Evolutionary conservation across 441 rosid species (phyloP).

Genomic region (Gossypium trilobum): DNA sequence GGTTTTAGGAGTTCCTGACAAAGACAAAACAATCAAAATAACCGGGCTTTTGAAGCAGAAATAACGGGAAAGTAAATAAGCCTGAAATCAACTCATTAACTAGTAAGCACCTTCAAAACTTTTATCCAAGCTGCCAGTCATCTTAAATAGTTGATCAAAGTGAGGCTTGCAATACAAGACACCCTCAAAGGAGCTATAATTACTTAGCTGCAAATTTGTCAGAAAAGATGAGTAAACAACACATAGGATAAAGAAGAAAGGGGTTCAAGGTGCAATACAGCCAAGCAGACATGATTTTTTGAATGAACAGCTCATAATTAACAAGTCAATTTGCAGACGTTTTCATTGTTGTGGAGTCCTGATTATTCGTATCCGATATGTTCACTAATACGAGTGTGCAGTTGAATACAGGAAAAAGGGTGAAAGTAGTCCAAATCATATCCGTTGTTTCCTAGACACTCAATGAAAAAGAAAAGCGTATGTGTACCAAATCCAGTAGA

Average conservation of each 20-base stretch:
- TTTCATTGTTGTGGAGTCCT: too few relatives aligned
- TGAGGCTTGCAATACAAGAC: slow-evolving; percentile 75
- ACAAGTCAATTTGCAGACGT: too few relatives aligned
- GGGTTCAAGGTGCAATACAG: neutral
- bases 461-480: neutral
- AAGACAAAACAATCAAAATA: slow-evolving; percentile 1
- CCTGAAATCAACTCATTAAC: neutral
- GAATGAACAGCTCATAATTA: too few relatives aligned
- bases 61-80: neutral
- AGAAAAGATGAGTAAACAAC: neutral
- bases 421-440: too few relatives aligned
- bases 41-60: neutral
- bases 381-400: too few relatives aligned
- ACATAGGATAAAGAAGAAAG: neutral
- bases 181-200: slow-evolving; percentile 62
- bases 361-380: too few relatives aligned
- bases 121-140: slow-evolving; percentile 68
- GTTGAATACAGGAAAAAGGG: too few relatives aligned
- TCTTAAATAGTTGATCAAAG: slow-evolving; percentile 65
- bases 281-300: too few relatives aligned
- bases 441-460: too few relatives aligned
- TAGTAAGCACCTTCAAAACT: slow-evolving; percentile 48
- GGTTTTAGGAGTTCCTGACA: slow-evolving; percentile 50
- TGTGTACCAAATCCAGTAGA: neutral
- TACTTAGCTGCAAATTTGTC: slow-evolving; percentile 39